These are phyloP conservation scores for Aciculoconidium aculeatum DNA, from an alignment of 805 yeast species.

Conservation along the genomic window DNA sequence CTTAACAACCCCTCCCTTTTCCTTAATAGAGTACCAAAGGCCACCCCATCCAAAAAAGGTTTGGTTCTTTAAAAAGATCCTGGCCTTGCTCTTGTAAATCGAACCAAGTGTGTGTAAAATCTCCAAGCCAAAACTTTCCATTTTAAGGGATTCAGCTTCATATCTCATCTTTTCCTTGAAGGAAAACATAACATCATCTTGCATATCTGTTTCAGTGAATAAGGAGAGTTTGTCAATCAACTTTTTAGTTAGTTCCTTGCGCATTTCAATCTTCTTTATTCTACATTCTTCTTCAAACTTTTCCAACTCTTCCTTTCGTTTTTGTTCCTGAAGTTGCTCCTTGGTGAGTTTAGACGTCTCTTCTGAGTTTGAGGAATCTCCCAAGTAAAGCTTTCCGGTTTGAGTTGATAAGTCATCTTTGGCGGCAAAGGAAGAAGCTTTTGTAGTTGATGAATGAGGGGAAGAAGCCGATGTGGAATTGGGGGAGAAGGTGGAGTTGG, in stretches of 20 bases:
- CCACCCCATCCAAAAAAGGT: conserved; percentile 63
- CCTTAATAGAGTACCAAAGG: conserved; percentile 61
- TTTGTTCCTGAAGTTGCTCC: conserved; percentile 40
- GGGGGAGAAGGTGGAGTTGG: neutral
- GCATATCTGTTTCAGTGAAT: conserved; percentile 39
- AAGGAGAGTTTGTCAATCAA: conserved; percentile 43
- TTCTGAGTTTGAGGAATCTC: no score
- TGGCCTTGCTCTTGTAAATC: conserved; percentile 60
- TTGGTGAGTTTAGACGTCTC: conserved; percentile 13
- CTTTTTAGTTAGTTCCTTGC: conserved; percentile 55
- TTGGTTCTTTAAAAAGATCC: conserved; percentile 60
- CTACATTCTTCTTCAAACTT: conserved; percentile 74
- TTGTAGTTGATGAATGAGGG: neutral
- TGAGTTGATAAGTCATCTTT: neutral
- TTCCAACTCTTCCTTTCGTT: conserved; percentile 47
- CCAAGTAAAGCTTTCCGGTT: conserved; percentile 16
- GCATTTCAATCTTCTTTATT: conserved; percentile 57
- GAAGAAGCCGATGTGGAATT: neutral
- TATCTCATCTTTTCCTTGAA: conserved; percentile 62
- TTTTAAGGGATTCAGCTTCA: conserved; percentile 78
- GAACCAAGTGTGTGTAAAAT: conserved; percentile 72
- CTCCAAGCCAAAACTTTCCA: conserved; percentile 83
- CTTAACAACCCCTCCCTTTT: conserved; percentile 66
- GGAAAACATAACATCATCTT: conserved; percentile 35
- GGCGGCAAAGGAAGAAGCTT: no score